Evolutionary conservation across 768 basidiomycete genomes (phyloP).

Genomic region (Kwoniella sp.): DNA sequence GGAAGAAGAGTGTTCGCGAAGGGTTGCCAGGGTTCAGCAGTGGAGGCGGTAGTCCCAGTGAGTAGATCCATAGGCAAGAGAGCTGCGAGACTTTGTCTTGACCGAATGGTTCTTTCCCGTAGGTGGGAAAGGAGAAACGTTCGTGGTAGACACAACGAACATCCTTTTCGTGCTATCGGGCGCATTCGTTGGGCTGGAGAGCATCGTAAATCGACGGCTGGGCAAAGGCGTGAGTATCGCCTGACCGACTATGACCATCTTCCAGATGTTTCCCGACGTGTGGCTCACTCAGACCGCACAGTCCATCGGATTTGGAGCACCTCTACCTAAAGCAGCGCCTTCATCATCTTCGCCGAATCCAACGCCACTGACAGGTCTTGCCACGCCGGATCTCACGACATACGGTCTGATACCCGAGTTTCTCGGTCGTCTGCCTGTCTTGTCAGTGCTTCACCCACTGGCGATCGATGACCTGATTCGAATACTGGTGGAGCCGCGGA

Average conservation of each 20-base stretch:
- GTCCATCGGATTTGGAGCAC: constrained; percentile 84
- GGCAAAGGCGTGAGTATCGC: constrained; percentile 75
- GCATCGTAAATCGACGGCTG: constrained; percentile 69
- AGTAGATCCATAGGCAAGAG: background rate
- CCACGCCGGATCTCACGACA: constrained; percentile 65
- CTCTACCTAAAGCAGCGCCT: constrained; percentile 46
- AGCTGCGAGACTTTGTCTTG: constrained; percentile 2
- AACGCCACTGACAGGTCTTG: constrained; percentile 28
- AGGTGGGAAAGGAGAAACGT: constrained; percentile 48
- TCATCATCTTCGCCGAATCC: background rate
- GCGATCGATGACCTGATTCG: constrained; percentile 75
- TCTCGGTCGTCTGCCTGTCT: constrained; percentile 84
- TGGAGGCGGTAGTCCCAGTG: constrained; percentile 24
- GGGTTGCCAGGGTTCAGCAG: constrained; percentile 46
- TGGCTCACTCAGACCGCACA: constrained; percentile 50
- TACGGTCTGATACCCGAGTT: constrained; percentile 97
- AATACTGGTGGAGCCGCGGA: constrained; percentile 88
- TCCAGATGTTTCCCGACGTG: too few relatives aligned
- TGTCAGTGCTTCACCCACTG: constrained; percentile 75
- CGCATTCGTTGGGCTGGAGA: constrained; percentile 88
- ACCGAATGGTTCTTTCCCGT: background rate
- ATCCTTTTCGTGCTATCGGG: constrained; percentile 93
- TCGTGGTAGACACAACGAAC: constrained; percentile 57
- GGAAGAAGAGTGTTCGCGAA: constrained; percentile 46
- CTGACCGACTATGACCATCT: too few relatives aligned